Conservation (phyloP, 352 stramenopile species). For the Globisporangium parvum region DNA sequence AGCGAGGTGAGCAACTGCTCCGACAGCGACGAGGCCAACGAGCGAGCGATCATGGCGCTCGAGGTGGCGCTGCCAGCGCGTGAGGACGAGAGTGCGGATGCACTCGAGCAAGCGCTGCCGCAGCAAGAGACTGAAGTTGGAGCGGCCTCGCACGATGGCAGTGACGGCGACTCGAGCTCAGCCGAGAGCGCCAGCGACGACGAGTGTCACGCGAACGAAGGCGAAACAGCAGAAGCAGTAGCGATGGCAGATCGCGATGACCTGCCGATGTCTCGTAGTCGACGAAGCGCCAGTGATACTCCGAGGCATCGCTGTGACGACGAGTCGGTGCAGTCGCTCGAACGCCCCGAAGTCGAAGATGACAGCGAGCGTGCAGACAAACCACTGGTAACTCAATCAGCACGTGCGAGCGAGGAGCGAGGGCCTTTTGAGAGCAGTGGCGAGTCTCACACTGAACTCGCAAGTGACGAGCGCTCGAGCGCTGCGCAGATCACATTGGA, state of each 20-base stretch:
- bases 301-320: neutral
- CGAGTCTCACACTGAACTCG: neutral
- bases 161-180: neutral
- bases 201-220: neutral
- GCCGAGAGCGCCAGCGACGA: slow-evolving; percentile 1
- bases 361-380: too few relatives aligned
- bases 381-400: too few relatives aligned
- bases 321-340: neutral
- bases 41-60: slow-evolving; percentile 48
- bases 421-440: neutral
- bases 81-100: slow-evolving; percentile 1
- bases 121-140: neutral
- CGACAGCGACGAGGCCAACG: slow-evolving; percentile 45
- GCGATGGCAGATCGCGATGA: neutral
- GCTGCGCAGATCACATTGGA: slow-evolving; percentile 19
- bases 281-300: too few relatives aligned
- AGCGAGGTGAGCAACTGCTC: slow-evolving; percentile 74
- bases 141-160: neutral
- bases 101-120: too few relatives aligned
- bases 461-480: slow-evolving; percentile 1
- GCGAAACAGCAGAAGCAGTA: slow-evolving; percentile 1
- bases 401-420: too few relatives aligned
- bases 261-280: too few relatives aligned
- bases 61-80: slow-evolving; percentile 15
- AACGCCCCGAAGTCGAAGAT: slow-evolving; percentile 10